phyloP scores from a whole-genome alignment of 768 basidiomycete species.

The Polyporus arcularius region DNA sequence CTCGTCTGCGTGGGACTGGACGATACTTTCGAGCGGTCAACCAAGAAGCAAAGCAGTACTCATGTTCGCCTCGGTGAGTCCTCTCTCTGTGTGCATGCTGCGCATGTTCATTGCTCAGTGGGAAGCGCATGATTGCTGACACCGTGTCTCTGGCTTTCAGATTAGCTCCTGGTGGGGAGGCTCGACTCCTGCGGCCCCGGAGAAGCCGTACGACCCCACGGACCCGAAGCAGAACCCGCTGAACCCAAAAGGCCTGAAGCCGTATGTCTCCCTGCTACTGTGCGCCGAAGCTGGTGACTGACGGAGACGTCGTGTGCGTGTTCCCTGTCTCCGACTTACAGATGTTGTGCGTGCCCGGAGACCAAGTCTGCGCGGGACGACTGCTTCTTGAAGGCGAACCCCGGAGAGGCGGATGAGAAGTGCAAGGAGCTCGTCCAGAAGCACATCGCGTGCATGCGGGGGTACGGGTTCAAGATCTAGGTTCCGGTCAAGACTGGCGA shows the following conservation, averaged over 20 bases:
- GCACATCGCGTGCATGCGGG: constrained; percentile 90
- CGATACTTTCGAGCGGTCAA: too few relatives aligned
- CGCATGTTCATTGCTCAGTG: background rate
- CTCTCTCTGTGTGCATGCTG: background rate
- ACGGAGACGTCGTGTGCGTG: too few relatives aligned
- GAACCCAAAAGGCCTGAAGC: constrained; percentile 93
- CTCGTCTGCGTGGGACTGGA: too few relatives aligned
- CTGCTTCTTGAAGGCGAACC: constrained; percentile 82
- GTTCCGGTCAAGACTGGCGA: background rate
- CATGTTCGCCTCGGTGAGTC: constrained; percentile 8
- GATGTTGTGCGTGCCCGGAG: constrained; percentile 95
- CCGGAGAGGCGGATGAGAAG: constrained; percentile 66
- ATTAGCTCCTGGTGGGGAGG: constrained; percentile 29
- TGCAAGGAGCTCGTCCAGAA: constrained; percentile 79
- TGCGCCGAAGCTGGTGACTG: too few relatives aligned
- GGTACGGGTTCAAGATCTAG: constrained; percentile 84
- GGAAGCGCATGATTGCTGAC: background rate
- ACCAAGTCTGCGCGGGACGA: constrained; percentile 93
- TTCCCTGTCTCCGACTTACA: constrained; percentile 30
- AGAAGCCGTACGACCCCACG: constrained; percentile 58
- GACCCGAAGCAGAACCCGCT: constrained; percentile 65
- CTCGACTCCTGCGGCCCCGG: constrained; percentile 21
- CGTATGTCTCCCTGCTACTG: constrained; percentile 53
- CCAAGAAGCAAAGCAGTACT: background rate
- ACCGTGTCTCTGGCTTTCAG: constrained; percentile 1